Conservation (phyloP, 2,329 filamentous ascomycete species). For the Penicillium sp. region DNA sequence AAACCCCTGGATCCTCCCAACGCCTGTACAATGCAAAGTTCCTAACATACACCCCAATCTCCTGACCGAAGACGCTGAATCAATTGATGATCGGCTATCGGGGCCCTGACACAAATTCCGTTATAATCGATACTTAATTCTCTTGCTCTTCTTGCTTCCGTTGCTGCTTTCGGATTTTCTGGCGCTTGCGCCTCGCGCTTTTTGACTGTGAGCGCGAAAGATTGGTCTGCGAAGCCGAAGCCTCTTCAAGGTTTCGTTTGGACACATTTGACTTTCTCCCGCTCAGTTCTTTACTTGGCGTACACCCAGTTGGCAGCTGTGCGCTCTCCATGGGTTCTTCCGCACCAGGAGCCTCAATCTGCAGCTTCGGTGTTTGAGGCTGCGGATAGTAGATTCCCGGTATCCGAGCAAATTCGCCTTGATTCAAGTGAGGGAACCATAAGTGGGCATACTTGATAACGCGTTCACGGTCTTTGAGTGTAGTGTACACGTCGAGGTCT, state of each 20-base stretch:
- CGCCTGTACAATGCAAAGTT: neutral
- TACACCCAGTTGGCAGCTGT: too few species aligned
- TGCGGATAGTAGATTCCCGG: neutral
- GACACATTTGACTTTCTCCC: neutral
- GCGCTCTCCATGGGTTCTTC: too few species aligned
- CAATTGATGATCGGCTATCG: neutral
- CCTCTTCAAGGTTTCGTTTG: neutral
- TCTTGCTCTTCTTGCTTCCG: neutral
- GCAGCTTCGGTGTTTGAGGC: neutral
- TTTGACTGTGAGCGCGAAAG: neutral
- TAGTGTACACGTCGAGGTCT: neutral
- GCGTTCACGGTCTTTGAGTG: neutral
- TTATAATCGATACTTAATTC: neutral
- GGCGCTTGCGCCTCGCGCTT: neutral
- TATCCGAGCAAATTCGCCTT: neutral
- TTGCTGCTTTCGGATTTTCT: neutral
- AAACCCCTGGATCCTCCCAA: neutral
- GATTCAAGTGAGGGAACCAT: neutral
- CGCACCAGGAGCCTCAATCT: too few species aligned
- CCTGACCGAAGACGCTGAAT: too few species aligned
- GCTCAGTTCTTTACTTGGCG: neutral
- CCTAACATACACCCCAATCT: neutral
- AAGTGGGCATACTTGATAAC: neutral
- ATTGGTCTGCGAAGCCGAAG: neutral
- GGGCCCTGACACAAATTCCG: neutral